phyloP scores from a whole-genome alignment of 2,329 filamentous ascomycete genomes.

The Talaromyces sp. region DNA sequence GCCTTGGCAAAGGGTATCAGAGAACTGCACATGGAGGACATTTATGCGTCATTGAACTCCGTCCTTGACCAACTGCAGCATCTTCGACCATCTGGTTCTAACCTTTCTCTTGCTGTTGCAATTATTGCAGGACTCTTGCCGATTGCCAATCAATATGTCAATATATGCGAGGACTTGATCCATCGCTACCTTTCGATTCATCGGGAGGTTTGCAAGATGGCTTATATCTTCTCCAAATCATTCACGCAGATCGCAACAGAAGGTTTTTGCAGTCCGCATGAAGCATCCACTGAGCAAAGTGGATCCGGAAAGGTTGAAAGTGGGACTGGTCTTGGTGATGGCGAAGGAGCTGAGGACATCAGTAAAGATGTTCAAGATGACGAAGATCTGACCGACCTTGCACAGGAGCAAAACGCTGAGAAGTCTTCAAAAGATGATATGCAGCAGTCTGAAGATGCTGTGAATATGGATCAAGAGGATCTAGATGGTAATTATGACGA shows the following conservation, averaged over 20 bases:
- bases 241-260: slow-evolving; percentile 75
- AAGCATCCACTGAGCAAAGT: slow-evolving; percentile 66
- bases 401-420: slow-evolving; percentile 70
- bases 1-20: slow-evolving; percentile 49
- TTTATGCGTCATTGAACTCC: slow-evolving; percentile 42
- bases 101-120: slow-evolving; percentile 46
- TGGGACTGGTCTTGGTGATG: slow-evolving; percentile 90
- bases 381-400: slow-evolving; percentile 85
- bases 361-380: slow-evolving; percentile 94
- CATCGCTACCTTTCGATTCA: slow-evolving; percentile 60
- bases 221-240: slow-evolving; percentile 66
- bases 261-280: slow-evolving; percentile 86
- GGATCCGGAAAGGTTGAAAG: slow-evolving; percentile 76
- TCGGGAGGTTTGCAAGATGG: slow-evolving; percentile 64
- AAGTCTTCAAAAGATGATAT: slow-evolving; percentile 40
- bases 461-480: slow-evolving; percentile 70
- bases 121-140: slow-evolving; percentile 60
- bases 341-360: slow-evolving; percentile 92
- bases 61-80: slow-evolving; percentile 42
- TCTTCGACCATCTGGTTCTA: slow-evolving; percentile 36
- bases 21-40: slow-evolving; percentile 53
- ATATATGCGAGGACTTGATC: slow-evolving; percentile 55
- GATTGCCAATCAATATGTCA: slow-evolving; percentile 67
- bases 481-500: slow-evolving; percentile 79
- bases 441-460: slow-evolving; percentile 41